These are phyloP conservation scores for Blastomyces silverae DNA, from an alignment of 2,329 filamentous ascomycete genomes.

Conservation along the genomic window DNA sequence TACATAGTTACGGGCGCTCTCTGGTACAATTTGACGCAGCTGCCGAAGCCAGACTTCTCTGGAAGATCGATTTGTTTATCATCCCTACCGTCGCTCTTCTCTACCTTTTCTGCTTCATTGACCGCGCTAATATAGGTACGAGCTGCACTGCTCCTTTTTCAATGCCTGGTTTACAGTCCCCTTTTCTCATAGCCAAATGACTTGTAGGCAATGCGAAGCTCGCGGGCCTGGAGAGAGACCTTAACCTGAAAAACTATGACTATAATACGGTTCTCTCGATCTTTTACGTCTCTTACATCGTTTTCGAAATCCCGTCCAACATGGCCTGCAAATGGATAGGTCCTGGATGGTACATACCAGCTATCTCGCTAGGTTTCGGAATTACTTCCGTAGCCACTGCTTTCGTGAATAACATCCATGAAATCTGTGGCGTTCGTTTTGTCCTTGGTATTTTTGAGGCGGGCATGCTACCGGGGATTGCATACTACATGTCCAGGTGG, in stretches of 20 bases:
- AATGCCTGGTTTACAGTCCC: background rate
- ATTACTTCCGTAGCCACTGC: slow-evolving; percentile 58
- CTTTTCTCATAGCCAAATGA: background rate
- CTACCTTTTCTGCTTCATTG: slow-evolving; percentile 68
- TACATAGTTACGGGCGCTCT: slow-evolving; percentile 43
- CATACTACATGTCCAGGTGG: slow-evolving; percentile 67
- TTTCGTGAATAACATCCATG: slow-evolving; percentile 52
- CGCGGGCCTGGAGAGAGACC: slow-evolving; percentile 58
- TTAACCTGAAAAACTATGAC: slow-evolving; percentile 55
- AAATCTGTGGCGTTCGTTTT: slow-evolving; percentile 57
- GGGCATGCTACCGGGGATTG: slow-evolving; percentile 66
- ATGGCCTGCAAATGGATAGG: slow-evolving; percentile 64
- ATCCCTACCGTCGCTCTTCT: slow-evolving; percentile 60
- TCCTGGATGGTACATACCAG: slow-evolving; percentile 64
- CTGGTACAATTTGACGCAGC: slow-evolving; percentile 51
- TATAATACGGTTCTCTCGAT: slow-evolving; percentile 62
- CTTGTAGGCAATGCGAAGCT: slow-evolving; percentile 58
- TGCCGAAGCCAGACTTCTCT: slow-evolving; percentile 52
- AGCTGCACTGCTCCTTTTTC: slow-evolving; percentile 11
- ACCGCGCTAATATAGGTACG: slow-evolving; percentile 65
- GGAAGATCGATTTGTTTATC: slow-evolving; percentile 60
- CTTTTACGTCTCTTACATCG: slow-evolving; percentile 67
- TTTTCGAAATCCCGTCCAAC: slow-evolving; percentile 65
- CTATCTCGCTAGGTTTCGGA: slow-evolving; percentile 57
- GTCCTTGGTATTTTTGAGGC: slow-evolving; percentile 64